A percentile compares a stretch with the other conserved stretches of the same genome.
These are phyloP conservation scores for Nepenthes mirabilis DNA, from an alignment of 148 eudicot genomes.

Conservation along the genomic window DNA sequence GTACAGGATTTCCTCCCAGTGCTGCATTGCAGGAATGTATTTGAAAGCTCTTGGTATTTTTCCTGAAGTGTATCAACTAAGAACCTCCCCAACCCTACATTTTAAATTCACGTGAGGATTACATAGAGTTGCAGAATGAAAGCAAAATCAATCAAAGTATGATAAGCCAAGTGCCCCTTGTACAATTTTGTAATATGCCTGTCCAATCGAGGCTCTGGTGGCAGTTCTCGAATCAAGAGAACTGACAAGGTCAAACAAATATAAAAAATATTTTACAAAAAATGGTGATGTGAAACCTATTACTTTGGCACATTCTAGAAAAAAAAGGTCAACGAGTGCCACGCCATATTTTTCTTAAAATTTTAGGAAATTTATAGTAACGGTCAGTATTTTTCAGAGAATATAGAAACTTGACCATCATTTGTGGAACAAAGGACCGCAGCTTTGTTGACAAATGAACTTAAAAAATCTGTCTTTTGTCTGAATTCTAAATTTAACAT, in stretches of 20 bases:
- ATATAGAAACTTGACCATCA: neutral
- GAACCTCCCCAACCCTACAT: slow-evolving; percentile 70
- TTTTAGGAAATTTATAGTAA: neutral
- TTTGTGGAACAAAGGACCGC: neutral
- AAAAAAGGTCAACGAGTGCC: too few relatives aligned
- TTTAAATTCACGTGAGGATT: neutral
- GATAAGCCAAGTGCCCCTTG: slow-evolving; percentile 43
- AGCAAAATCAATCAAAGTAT: neutral
- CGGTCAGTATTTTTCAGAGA: neutral
- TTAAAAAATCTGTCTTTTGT: slow-evolving; percentile 4
- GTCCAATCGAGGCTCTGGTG: slow-evolving; percentile 47
- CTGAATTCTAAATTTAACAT: slow-evolving; percentile 23
- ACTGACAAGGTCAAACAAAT: neutral
- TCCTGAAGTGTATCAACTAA: slow-evolving; percentile 62
- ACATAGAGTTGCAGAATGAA: neutral
- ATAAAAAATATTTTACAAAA: neutral
- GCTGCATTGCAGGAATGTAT: slow-evolving; percentile 47
- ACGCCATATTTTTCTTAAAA: neutral
- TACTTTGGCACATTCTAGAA: too few relatives aligned
- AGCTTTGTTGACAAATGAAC: neutral
- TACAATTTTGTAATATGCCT: slow-evolving; percentile 50
- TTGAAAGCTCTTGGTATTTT: slow-evolving; percentile 77
- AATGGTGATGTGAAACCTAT: neutral
- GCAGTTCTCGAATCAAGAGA: slow-evolving; percentile 24
- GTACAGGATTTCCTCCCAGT: slow-evolving; percentile 73